Conservation (phyloP, 306 rosid genomes). For the Acacia crassicarpa region DNA sequence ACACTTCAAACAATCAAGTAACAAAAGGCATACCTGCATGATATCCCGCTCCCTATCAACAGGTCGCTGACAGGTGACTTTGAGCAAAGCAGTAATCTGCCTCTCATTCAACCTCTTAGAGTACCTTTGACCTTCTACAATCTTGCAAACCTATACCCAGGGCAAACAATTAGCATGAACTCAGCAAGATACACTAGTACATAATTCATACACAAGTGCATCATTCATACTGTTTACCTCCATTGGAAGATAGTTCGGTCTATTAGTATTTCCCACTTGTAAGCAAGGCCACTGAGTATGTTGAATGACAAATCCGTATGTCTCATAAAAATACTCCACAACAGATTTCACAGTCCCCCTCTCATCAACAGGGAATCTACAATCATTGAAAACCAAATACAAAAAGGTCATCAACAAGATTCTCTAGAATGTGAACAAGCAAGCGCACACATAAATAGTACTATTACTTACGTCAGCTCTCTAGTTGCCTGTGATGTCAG, state of each 20-base stretch:
- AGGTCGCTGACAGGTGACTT: constrained; percentile 96
- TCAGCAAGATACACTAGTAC: not conserved
- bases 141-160: constrained; percentile 81
- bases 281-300: constrained; percentile 96
- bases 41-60: constrained; percentile 81
- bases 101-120: constrained; percentile 81
- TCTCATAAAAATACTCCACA: constrained; percentile 85
- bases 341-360: constrained; percentile 92
- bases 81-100: constrained; percentile 87
- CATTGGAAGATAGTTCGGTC: constrained; percentile 95
- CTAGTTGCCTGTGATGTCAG: constrained; percentile 91
- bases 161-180: constrained; percentile 20
- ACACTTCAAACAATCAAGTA: not conserved
- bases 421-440: not conserved
- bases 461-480: constrained; percentile 72
- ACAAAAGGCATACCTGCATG: constrained; percentile 53
- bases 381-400: constrained; percentile 9
- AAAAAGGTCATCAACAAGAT: constrained; percentile 11
- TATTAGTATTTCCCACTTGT: constrained; percentile 89
- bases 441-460: not conserved
- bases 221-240: constrained; percentile 51
- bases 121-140: constrained; percentile 93
- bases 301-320: constrained; percentile 83
- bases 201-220: not conserved
- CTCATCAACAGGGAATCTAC: constrained; percentile 94